Evolutionary conservation across 805 yeast genomes (phyloP), one percentile per base, ranked within the genome.

Genomic region (Monosporozyma aquatica): DNA sequence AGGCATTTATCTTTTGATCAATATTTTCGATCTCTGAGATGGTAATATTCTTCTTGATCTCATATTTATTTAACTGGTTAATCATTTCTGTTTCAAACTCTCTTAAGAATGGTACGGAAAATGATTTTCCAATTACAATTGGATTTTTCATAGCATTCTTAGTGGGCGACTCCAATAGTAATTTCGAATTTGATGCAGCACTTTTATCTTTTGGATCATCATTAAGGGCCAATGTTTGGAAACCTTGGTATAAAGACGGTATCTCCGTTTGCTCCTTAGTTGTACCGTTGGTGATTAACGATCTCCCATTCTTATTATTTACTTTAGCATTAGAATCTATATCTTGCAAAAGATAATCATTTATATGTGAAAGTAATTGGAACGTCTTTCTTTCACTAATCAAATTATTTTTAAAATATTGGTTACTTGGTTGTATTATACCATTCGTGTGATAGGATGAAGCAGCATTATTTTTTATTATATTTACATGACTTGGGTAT

Each of bases 1-100:
- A 54, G 49, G 68, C 70, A 35, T 69, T 67, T 30, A 82, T 72
- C 49, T 77, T 72, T 28, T 54, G 55, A 55, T 82, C 90, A 27
- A 82, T 66, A 42, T 79, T 89, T 40, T 67, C 62, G 25, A 82
- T 76, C 53, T 82, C 89, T 50, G 68, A 68, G 1, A 83, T 70
- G 0, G 85, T 77, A 30, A 80, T 58, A 17, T 78, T 77, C 56
- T 82, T 80, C 40, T 82, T 72, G 21, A 82, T 70, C 47, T 78
- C 81, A 44, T 79, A 57, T 14, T 75, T 58, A 44, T 77, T 81
- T 48, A 80, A 59, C 40, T 66, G 69, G 44, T 70, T 68, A 28
- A 63, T 64, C 11, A 78, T 62, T 8, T 59, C 60, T 9, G 64
- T 58, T 45, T 68, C 67, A 43, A 64, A 70, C 4, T 53, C 53